Evolutionary conservation across 2,329 filamentous ascomycete genomes (phyloP).

Genomic region (Xylaria sp.): DNA sequence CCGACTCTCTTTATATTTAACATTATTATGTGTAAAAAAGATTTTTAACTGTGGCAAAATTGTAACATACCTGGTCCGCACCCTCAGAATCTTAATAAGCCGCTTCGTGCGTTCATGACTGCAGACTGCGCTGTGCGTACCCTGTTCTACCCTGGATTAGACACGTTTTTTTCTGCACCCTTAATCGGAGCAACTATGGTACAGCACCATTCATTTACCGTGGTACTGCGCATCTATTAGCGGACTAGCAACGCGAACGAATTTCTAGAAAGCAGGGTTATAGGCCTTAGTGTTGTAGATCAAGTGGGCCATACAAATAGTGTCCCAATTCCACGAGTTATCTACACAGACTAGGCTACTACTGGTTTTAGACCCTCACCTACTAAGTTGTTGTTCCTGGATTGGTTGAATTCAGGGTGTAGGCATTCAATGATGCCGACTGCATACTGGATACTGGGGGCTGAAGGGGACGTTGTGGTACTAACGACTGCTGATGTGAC

Average conservation of each 20-base stretch:
- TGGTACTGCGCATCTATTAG: conserved; percentile 5
- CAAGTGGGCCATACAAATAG: conserved; percentile 12
- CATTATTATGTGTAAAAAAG: not conserved
- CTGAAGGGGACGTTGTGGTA: not conserved
- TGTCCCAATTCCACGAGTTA: not conserved
- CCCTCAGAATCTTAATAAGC: conserved; percentile 16
- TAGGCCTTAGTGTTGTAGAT: conserved; percentile 10
- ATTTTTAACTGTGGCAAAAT: not conserved
- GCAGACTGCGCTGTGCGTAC: conserved; percentile 23
- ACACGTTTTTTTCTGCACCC: conserved; percentile 27
- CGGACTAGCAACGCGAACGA: conserved; percentile 20
- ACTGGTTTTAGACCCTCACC: not conserved
- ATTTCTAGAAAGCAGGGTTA: conserved; percentile 29
- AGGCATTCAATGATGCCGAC: not conserved
- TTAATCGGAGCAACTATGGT: conserved; percentile 5
- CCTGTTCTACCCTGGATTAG: conserved; percentile 7
- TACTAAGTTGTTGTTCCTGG: not conserved
- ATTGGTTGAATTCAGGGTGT: not conserved
- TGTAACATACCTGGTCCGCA: not conserved
- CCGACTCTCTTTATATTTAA: not conserved
- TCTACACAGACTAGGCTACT: not conserved
- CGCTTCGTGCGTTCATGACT: conserved; percentile 5
- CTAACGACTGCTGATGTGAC: not conserved
- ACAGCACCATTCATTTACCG: conserved; percentile 16
- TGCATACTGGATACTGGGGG: not conserved